These are phyloP conservation scores for Diaporthe velutina DNA, from an alignment of 2,329 filamentous ascomycete genomes.

Conservation along the genomic window DNA sequence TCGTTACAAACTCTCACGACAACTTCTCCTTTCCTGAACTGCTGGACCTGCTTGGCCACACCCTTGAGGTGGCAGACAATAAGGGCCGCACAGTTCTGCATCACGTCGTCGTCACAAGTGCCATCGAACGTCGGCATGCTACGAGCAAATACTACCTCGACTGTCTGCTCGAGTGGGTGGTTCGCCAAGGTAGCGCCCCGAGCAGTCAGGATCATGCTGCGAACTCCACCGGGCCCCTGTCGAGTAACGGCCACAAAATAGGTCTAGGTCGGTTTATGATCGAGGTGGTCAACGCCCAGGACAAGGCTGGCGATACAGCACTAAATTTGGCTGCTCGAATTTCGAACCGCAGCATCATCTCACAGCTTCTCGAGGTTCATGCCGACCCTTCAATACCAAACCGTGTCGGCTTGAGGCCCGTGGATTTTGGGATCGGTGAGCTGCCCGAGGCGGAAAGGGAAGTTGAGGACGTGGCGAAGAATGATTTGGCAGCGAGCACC, in stretches of 20 bases:
- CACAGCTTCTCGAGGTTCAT: conserved; percentile 94
- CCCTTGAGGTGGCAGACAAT: conserved; percentile 90
- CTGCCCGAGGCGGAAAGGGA: conserved; percentile 75
- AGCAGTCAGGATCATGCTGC: conserved; percentile 54
- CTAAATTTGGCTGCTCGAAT: conserved; percentile 94
- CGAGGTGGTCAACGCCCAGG: conserved; percentile 95
- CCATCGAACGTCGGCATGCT: conserved; percentile 91
- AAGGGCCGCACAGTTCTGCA: conserved; percentile 93
- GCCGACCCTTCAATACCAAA: conserved; percentile 95
- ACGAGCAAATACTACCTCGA: conserved; percentile 97
- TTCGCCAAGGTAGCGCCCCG: conserved; percentile 76
- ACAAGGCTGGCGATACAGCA: conserved; percentile 94
- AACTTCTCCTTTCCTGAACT: conserved; percentile 91
- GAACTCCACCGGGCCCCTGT: conserved; percentile 38
- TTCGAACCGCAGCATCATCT: conserved; percentile 93
- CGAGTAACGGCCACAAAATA: conserved; percentile 72
- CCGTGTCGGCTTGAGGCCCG: conserved; percentile 85
- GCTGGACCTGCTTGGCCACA: conserved; percentile 87
- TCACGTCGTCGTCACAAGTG: conserved; percentile 95
- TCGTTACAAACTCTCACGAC: conserved; percentile 95
- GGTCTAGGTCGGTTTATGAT: conserved; percentile 94
- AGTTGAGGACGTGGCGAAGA: conserved; percentile 60
- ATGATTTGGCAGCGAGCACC: conserved; percentile 57
- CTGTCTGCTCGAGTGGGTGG: conserved; percentile 92
- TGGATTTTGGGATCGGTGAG: conserved; percentile 93